Base-by-base conservation (phyloP, 2,329 filamentous ascomycete genomes). In the Pseudogymnoascus sp. region DNA sequence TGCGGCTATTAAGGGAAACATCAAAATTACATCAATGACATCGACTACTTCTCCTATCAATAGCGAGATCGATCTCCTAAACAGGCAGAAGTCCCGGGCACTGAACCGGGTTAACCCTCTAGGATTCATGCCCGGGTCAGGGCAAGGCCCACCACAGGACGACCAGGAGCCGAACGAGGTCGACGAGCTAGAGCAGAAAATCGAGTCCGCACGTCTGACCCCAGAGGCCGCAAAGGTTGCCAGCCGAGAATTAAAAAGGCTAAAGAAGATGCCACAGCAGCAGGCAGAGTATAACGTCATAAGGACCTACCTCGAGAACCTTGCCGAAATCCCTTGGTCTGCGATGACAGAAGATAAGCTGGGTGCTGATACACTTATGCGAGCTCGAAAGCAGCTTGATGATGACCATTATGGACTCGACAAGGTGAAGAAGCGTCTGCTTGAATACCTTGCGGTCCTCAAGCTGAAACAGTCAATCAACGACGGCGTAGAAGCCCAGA, bases 261-360 rank as follows among this genome's bases (percentile, higher is more conserved):
- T 99, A 64, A 89, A 89, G 69, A 96, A 96, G 77, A 97, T 97
- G 90, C 92, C 91, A 69, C 92, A 94, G 0, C 90, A 90, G 58
- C 94, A 97, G 71, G 93, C 95, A 37, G 94, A 99, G 70, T 97
- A 97, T 70, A 90, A 94, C 64, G 93, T 99, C 11, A 91, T 89
- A 66, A 81, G 93, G 65, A 96, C 91, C 58, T 99, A 97, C 75
- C 80, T 99, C 11, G 94, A 99, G 75, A 97, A 91, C 11, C 77
- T 99, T 62, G 83, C 91, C 0, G 94, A 99, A 71, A 94, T 99
- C 58, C 94, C 94, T 0, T 99, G 94, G 94, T 84, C 87, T 2
- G 85, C 86, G 65, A 79, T 84, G 59, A 97, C 93, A 0, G 87
- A 94, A 64, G 93, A 97, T 70, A 86, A 91, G 32, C 82, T 99